Conservation (phyloP, 495 filamentous ascomycete species). For the Letharia columbiana region DNA sequence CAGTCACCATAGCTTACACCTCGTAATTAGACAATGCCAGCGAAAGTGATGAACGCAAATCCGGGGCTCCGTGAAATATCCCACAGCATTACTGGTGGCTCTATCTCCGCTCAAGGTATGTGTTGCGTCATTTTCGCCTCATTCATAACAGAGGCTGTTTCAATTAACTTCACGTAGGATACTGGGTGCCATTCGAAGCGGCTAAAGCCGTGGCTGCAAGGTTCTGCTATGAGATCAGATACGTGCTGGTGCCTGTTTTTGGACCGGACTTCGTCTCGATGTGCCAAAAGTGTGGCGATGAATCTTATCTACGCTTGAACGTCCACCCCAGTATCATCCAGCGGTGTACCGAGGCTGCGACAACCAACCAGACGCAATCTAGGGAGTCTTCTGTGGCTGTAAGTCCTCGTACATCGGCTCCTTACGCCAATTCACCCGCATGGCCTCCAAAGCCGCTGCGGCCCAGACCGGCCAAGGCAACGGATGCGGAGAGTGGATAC, state of each 20-base stretch:
- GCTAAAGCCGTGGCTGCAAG: constrained; percentile 77
- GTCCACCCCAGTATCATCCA: constrained; percentile 55
- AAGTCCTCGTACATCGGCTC: constrained; percentile 7
- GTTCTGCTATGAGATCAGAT: constrained; percentile 79
- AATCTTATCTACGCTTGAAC: constrained; percentile 55
- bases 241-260: constrained; percentile 80
- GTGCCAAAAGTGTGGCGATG: constrained; percentile 54
- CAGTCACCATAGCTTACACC: background rate
- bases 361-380: constrained; percentile 35
- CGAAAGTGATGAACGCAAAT: constrained; percentile 70
- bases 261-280: constrained; percentile 65
- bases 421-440: background rate
- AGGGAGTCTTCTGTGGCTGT: constrained; percentile 9
- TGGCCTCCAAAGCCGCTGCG: constrained; percentile 17
- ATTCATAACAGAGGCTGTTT: background rate
- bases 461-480: constrained; percentile 12
- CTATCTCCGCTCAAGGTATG: constrained; percentile 80
- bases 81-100: constrained; percentile 89
- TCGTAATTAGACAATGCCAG: constrained; percentile 62
- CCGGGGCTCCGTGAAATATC: constrained; percentile 75
- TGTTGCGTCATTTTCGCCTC: background rate
- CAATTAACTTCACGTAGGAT: constrained; percentile 49
- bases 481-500: constrained; percentile 28
- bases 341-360: constrained; percentile 45
- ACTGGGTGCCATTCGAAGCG: constrained; percentile 90